Percentiles rank a stretch among this genome's conserved stretches.
Conservation (phyloP, 805 yeast species). For the Candida taoyuanica region DNA sequence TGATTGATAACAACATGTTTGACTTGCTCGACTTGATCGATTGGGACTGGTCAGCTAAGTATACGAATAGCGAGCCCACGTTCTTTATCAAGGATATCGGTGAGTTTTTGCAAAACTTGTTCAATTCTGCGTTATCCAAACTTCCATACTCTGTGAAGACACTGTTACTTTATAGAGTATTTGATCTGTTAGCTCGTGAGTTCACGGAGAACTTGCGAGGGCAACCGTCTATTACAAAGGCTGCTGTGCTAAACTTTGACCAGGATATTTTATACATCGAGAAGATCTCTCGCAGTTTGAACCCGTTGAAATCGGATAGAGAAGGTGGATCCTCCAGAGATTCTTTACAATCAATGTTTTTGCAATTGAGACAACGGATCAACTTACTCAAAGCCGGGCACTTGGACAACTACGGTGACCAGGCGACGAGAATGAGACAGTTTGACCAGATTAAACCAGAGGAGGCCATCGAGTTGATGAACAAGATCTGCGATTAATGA, state of each 20-base stretch:
- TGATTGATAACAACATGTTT: conserved; percentile 76
- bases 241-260: conserved; percentile 72
- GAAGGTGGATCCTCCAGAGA: conserved; percentile 28
- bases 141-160: conserved; percentile 76
- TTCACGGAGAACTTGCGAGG: conserved; percentile 56
- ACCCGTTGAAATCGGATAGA: conserved; percentile 24
- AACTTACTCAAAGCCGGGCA: conserved; percentile 63
- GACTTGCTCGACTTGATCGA: conserved; percentile 82
- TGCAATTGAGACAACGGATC: conserved; percentile 76
- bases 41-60: conserved; percentile 71
- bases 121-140: conserved; percentile 76
- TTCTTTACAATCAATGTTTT: conserved; percentile 67
- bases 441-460: conserved; percentile 74
- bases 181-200: conserved; percentile 75
- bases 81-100: conserved; percentile 79
- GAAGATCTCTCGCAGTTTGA: conserved; percentile 33
- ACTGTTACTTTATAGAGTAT: conserved; percentile 77
- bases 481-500: conserved; percentile 37
- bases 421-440: conserved; percentile 51
- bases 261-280: conserved; percentile 78
- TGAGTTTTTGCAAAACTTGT: conserved; percentile 76
- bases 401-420: conserved; percentile 58
- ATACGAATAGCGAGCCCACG: conserved; percentile 57
- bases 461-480: conserved; percentile 56
- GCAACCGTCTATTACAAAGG: conserved; percentile 46